Percentiles rank a stretch among this genome's conserved stretches.
Evolutionary conservation across 805 yeast species (phyloP).

Genomic region (Myxozyma kluyveri): DNA sequence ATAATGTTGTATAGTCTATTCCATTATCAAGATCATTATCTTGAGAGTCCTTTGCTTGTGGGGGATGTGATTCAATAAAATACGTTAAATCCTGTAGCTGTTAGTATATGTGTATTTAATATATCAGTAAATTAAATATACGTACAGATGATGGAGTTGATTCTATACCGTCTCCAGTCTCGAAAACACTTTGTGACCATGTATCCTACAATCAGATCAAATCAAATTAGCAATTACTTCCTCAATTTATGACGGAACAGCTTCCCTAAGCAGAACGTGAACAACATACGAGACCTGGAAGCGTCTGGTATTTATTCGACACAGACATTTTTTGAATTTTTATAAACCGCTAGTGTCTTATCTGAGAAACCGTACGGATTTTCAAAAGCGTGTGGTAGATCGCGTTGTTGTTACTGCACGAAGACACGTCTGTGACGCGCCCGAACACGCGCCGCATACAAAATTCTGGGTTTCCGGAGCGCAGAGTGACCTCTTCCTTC

Average conservation of each 20-base stretch:
- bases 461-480: no score
- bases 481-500: no score
- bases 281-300: conserved; percentile 21
- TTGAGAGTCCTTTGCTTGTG: background rate
- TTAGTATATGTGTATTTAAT: background rate
- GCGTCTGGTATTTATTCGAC: conserved; percentile 17
- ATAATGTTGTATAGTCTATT: conserved; percentile 18
- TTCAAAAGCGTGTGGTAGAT: no score
- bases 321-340: conserved; percentile 8
- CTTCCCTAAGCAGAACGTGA: background rate
- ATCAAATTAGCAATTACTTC: background rate
- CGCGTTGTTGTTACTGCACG: no score
- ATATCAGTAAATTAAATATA: background rate
- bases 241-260: background rate
- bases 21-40: conserved; percentile 23
- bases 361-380: no score
- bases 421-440: no score
- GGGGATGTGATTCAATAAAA: background rate
- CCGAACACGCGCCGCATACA: no score
- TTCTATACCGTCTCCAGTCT: conserved; percentile 20
- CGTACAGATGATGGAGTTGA: conserved; percentile 1
- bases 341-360: no score
- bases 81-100: background rate
- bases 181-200: conserved; percentile 28
- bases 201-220: conserved; percentile 15